These are phyloP conservation scores for Durotheca rogersii DNA, from an alignment of 495 filamentous ascomycete species.

Conservation along the genomic window DNA sequence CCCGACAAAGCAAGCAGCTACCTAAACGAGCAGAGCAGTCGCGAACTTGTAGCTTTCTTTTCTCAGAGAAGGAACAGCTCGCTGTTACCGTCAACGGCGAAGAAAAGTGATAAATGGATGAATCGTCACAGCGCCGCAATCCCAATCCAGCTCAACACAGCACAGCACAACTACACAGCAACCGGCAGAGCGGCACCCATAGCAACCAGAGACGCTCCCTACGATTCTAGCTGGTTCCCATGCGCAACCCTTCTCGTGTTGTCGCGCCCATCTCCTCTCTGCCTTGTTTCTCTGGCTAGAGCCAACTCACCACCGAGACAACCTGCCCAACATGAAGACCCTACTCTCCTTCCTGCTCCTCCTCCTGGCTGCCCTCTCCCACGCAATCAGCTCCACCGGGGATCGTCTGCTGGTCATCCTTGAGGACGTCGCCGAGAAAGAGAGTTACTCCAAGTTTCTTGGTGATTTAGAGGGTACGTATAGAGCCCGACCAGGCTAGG, in stretches of 20 bases:
- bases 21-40: slow-evolving; percentile 12
- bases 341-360: slow-evolving; percentile 67
- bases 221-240: too few relatives aligned
- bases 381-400: slow-evolving; percentile 78
- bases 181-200: slow-evolving; percentile 1
- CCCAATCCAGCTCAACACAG: too few relatives aligned
- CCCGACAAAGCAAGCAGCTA: slow-evolving; percentile 14
- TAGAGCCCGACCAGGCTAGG: too few relatives aligned
- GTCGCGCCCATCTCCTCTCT: slow-evolving; percentile 32
- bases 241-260: slow-evolving; percentile 33
- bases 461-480: slow-evolving; percentile 73
- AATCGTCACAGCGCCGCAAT: too few relatives aligned
- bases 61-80: too few relatives aligned
- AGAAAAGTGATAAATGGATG: too few relatives aligned
- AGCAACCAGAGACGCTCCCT: slow-evolving; percentile 10
- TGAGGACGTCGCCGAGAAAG: slow-evolving; percentile 78
- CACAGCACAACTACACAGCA: neutral
- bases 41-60: too few relatives aligned
- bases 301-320: slow-evolving; percentile 37
- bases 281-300: slow-evolving; percentile 28
- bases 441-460: slow-evolving; percentile 78
- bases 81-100: too few relatives aligned
- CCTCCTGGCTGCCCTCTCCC: slow-evolving; percentile 62
- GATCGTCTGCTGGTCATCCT: slow-evolving; percentile 81
- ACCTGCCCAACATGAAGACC: slow-evolving; percentile 65